These are phyloP conservation scores for Umbilicaria muhlenbergii DNA, from an alignment of 495 filamentous ascomycete genomes.

Conservation along the genomic window DNA sequence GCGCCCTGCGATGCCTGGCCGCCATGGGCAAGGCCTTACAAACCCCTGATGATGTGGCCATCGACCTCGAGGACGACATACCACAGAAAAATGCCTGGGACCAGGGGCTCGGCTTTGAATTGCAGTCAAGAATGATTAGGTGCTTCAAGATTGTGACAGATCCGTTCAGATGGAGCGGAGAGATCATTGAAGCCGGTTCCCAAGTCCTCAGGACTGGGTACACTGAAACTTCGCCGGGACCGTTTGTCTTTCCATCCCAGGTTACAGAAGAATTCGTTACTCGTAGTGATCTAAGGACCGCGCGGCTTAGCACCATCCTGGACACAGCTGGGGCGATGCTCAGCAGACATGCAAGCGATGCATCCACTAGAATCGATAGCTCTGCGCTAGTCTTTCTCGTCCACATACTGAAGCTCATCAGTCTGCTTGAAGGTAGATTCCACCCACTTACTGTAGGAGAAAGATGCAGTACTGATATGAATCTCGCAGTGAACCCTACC, in stretches of 20 bases:
- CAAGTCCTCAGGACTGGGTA: conserved; percentile 64
- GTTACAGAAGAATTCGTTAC: conserved; percentile 58
- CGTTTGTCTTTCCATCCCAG: conserved; percentile 60
- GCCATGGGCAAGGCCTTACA: conserved; percentile 73
- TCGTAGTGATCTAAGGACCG: conserved; percentile 41
- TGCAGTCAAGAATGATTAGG: conserved; percentile 44
- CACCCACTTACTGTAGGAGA: conserved; percentile 3
- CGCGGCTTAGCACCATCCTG: conserved; percentile 58
- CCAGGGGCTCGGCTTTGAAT: conserved; percentile 30
- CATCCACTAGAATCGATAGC: conserved; percentile 22
- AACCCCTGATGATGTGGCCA: conserved; percentile 47
- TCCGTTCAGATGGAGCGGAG: conserved; percentile 31
- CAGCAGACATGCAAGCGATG: conserved; percentile 40
- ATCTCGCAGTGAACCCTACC: conserved; percentile 28
- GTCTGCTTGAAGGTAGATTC: conserved; percentile 40
- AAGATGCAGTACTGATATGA: conserved; percentile 8
- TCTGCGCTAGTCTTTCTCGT: conserved; percentile 41
- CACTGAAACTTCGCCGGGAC: conserved; percentile 57
- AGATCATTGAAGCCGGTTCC: conserved; percentile 63
- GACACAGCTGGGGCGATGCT: conserved; percentile 66
- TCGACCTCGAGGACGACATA: conserved; percentile 38
- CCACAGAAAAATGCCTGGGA: conserved; percentile 43
- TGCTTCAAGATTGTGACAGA: conserved; percentile 26
- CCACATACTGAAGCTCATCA: conserved; percentile 51
- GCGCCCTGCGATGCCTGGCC: conserved; percentile 53